phyloP scores from a whole-genome alignment of 2,329 filamentous ascomycete species.

The Nemania sp. region DNA sequence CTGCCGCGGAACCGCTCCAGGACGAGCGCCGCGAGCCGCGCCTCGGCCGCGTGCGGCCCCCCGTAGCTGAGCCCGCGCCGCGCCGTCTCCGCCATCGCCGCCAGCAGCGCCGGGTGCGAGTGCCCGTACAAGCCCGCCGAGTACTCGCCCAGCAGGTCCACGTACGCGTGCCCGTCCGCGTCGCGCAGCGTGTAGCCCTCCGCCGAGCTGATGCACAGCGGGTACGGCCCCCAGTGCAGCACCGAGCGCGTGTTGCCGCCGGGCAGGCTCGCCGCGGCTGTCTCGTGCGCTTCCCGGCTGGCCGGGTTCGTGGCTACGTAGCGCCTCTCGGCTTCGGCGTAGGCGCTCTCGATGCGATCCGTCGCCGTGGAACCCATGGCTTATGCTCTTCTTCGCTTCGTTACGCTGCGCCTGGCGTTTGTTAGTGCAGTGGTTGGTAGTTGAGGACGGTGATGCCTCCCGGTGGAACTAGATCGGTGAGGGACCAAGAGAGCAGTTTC shows the following conservation, averaged over 20 bases:
- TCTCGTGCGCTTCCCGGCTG: slow-evolving; percentile 46
- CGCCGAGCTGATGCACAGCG: slow-evolving; percentile 47
- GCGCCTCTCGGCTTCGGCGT: slow-evolving; percentile 41
- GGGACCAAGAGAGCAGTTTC: background rate
- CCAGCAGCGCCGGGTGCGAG: slow-evolving; percentile 58
- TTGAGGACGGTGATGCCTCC: background rate
- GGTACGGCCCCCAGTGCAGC: slow-evolving; percentile 49
- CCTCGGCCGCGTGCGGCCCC: slow-evolving; percentile 24
- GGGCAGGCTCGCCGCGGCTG: slow-evolving; percentile 40
- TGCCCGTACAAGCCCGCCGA: slow-evolving; percentile 70
- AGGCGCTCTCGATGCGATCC: slow-evolving; percentile 35
- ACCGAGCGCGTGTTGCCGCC: slow-evolving; percentile 41
- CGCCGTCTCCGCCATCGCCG: slow-evolving; percentile 49
- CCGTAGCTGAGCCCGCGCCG: slow-evolving; percentile 24
- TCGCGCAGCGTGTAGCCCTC: slow-evolving; percentile 45
- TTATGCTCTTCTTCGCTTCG: background rate
- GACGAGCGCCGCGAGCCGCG: slow-evolving; percentile 18
- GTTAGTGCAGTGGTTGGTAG: no score
- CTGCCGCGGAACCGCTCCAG: slow-evolving; percentile 15
- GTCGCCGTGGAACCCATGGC: slow-evolving; percentile 5
- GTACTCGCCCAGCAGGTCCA: slow-evolving; percentile 66
- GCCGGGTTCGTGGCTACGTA: slow-evolving; percentile 45
- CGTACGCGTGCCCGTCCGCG: slow-evolving; percentile 53
- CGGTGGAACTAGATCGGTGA: background rate
- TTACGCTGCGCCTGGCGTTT: background rate